phyloP scores from a whole-genome alignment of 2,329 filamentous ascomycete species.

The Colletotrichum musicola region DNA sequence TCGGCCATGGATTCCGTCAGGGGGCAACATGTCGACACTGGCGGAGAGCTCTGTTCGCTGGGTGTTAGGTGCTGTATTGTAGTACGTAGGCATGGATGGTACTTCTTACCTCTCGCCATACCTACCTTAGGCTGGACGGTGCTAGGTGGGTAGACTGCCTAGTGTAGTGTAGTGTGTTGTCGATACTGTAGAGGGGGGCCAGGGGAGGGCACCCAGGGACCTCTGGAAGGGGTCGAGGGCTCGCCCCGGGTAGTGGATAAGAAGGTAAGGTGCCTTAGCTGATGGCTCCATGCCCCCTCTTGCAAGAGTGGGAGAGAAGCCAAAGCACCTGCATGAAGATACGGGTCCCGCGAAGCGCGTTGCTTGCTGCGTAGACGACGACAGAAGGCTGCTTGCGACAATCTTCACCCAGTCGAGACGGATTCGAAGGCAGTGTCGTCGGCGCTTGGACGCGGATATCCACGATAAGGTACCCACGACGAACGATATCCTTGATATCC shows the following conservation, averaged over 20 bases:
- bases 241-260: too few species aligned
- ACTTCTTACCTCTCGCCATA: too few species aligned
- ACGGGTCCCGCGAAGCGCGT: not conserved
- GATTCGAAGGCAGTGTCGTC: conserved; percentile 4
- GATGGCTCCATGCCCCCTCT: conserved; percentile 10
- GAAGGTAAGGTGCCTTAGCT: not conserved
- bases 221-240: too few species aligned
- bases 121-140: too few species aligned
- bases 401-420: conserved; percentile 22
- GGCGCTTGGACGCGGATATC: conserved; percentile 22
- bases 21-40: not conserved
- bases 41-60: too few species aligned
- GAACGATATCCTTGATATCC: not conserved
- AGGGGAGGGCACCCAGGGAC: too few species aligned
- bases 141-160: too few species aligned
- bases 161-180: too few species aligned
- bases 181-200: too few species aligned
- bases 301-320: too few species aligned
- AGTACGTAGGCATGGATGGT: too few species aligned
- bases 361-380: conserved; percentile 1
- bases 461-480: not conserved
- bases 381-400: not conserved
- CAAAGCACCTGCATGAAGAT: conserved; percentile 21
- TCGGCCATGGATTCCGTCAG: not conserved
- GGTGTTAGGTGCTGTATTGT: too few species aligned